Evolutionary conservation across 352 stramenopile species (phyloP).

Genomic region (Pythium grandisporangium): DNA sequence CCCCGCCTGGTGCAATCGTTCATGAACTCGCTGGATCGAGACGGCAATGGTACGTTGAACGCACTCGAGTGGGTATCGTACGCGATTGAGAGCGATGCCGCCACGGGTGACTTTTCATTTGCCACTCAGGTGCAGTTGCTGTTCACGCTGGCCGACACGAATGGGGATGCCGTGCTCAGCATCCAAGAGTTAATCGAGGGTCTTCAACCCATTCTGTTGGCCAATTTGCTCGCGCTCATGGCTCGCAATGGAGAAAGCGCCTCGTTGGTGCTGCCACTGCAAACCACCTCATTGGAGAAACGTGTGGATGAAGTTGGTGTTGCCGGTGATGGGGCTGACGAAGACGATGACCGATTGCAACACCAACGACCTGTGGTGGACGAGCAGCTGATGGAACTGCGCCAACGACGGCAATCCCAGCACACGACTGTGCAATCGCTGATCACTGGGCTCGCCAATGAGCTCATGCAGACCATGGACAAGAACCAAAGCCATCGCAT

Average conservation of each 20-base stretch:
- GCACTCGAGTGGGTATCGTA: slow-evolving; percentile 64
- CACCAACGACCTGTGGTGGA: no score
- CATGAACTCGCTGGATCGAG: slow-evolving; percentile 50
- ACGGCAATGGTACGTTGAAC: slow-evolving; percentile 39
- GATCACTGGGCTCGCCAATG: slow-evolving; percentile 33
- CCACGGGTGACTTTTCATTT: slow-evolving; percentile 29
- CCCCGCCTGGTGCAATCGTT: slow-evolving; percentile 24
- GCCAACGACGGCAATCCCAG: slow-evolving; percentile 16
- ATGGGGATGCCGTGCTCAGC: slow-evolving; percentile 46
- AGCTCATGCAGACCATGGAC: slow-evolving; percentile 47
- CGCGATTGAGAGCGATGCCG: slow-evolving; percentile 35
- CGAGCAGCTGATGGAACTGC: not conserved
- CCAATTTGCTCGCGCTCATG: slow-evolving; percentile 10
- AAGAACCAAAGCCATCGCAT: slow-evolving; percentile 46
- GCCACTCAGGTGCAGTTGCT: slow-evolving; percentile 43
- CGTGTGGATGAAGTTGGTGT: not conserved
- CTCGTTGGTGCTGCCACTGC: no score
- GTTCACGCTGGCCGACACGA: slow-evolving; percentile 38
- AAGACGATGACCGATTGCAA: not conserved
- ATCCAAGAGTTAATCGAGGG: slow-evolving; percentile 37
- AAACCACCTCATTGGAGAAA: no score
- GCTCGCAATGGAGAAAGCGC: not conserved
- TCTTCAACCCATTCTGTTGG: slow-evolving; percentile 28
- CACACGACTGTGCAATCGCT: slow-evolving; percentile 24
- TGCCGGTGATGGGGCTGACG: not conserved